Conservation (phyloP, 352 stramenopile genomes). For the Lagenidium sp. region DNA sequence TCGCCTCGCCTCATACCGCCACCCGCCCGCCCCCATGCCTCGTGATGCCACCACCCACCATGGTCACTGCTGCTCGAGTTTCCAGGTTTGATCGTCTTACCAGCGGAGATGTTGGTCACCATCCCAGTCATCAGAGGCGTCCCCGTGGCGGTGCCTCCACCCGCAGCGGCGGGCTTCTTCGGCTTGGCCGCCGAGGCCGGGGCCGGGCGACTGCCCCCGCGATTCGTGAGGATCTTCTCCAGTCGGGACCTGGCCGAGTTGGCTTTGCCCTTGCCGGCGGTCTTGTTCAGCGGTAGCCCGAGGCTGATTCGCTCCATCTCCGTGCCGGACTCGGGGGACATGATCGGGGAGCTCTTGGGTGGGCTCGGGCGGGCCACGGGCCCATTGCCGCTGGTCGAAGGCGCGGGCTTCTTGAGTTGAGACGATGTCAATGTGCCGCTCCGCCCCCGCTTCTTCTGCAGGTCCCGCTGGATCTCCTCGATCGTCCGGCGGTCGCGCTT, state of each 20-base stretch:
- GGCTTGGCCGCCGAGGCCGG: conserved; percentile 18
- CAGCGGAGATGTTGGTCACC: conserved; percentile 51
- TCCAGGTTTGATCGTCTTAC: conserved; percentile 30
- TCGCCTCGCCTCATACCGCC: too few relatives aligned
- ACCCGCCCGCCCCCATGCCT: too few relatives aligned
- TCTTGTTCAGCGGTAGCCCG: conserved; percentile 3
- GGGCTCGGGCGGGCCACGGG: conserved; percentile 33
- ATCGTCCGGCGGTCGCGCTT: conserved; percentile 84
- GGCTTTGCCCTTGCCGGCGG: conserved; percentile 40
- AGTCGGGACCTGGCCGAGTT: conserved; percentile 64
- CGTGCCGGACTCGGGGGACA: conserved; percentile 47
- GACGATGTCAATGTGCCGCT: not conserved
- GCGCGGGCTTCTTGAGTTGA: conserved; percentile 25
- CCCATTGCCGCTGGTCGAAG: not conserved
- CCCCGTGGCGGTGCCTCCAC: conserved; percentile 1
- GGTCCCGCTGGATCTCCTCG: conserved; percentile 79
- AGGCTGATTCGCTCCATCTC: conserved; percentile 19
- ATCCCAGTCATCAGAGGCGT: conserved; percentile 6
- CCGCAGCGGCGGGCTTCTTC: conserved; percentile 34
- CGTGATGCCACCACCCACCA: too few relatives aligned
- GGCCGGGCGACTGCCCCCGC: conserved; percentile 31
- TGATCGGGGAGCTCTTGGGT: conserved; percentile 47
- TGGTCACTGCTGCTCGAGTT: conserved; percentile 16
- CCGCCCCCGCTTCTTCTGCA: conserved; percentile 47
- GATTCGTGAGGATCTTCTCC: conserved; percentile 66